Evolutionary conservation across 768 basidiomycete species (phyloP), one percentile per base, ranked within the genome.

Genomic region (Podaxis sp.): DNA sequence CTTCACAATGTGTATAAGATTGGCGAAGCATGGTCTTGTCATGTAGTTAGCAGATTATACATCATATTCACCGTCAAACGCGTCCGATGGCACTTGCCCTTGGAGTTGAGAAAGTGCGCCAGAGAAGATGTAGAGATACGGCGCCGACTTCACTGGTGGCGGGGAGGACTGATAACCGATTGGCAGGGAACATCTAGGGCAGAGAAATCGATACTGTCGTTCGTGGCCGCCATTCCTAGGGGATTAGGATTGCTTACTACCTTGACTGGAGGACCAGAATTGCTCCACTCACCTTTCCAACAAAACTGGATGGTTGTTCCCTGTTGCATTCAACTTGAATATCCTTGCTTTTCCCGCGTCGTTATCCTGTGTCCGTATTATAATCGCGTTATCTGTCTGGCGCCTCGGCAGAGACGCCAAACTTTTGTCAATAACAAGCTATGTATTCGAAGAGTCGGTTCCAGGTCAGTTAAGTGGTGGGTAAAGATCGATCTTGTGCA

Each of bases 31-130:
- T 13, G 4, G n/a, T 53, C 16, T 27, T 10, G 52, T 55, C 23
- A 16, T 36, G 16, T 62, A 53, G 27, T 25, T 32, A 62, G 38
- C 51, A 40, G 54, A 54, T 63, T 67, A 68, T 63, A 47, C 53
- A 21, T 74, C 69, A 62, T 82, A 81, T 67, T 79, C 78, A 42
- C 82, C 79, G 53, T 89, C 86, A 68, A 95, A 93, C 5, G 94
- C 94, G 64, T 92, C 91, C 50, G 80, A 73, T 9, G 94, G 94
- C 35, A 94, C 74, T 68, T 93, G 88, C 36, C 94, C 94, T 77
- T 96, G 94, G 65, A 89, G 76, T 68, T 90, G 90, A n/a, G 91
- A 93, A 60, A 96, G 79, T 16, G 91, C 88, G 3, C 94, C 94
- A 50, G 84, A 78, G 52, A 92, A 65, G 57, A 95, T 84, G 70